A percentile compares a stretch with the other conserved stretches of the same genome.
Conservation (phyloP, 176 grass and related monocot genomes). For the Zea luxurians region DNA sequence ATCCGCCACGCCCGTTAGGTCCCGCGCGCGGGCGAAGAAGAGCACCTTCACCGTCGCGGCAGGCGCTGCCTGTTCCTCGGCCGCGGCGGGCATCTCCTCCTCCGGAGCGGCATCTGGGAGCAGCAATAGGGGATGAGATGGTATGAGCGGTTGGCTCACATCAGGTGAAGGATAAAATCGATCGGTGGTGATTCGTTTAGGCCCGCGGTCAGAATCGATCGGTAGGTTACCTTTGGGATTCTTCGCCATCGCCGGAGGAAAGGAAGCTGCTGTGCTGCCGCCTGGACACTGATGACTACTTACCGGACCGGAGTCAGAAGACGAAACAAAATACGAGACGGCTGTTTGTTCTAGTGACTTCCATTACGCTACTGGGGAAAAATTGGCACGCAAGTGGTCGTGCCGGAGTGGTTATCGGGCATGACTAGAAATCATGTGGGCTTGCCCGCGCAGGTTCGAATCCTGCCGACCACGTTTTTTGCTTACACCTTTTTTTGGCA, state of each 20-base stretch:
- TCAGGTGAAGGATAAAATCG: background rate
- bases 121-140: background rate
- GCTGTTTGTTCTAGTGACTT: background rate
- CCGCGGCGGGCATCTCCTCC: background rate
- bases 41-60: constrained; percentile 63
- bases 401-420: constrained; percentile 99
- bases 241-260: constrained; percentile 22
- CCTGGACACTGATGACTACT: background rate
- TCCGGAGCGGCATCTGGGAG: constrained; percentile 30
- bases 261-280: background rate
- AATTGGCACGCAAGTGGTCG: constrained; percentile 44
- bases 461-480: constrained; percentile 80
- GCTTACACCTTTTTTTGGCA: rapidly evolving
- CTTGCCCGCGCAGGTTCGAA: constrained; percentile 99
- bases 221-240: constrained; percentile 10
- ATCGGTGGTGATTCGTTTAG: background rate
- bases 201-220: background rate
- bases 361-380: too few species aligned
- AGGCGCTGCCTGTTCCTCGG: background rate
- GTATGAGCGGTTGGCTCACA: background rate
- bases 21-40: constrained; percentile 83
- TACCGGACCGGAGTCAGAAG: background rate
- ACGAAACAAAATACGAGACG: background rate
- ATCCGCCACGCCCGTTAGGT: constrained; percentile 62
- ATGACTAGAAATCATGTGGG: constrained; percentile 99